phyloP scores from a whole-genome alignment of 129 eudicot genomes.

The Escallonia rubra region DNA sequence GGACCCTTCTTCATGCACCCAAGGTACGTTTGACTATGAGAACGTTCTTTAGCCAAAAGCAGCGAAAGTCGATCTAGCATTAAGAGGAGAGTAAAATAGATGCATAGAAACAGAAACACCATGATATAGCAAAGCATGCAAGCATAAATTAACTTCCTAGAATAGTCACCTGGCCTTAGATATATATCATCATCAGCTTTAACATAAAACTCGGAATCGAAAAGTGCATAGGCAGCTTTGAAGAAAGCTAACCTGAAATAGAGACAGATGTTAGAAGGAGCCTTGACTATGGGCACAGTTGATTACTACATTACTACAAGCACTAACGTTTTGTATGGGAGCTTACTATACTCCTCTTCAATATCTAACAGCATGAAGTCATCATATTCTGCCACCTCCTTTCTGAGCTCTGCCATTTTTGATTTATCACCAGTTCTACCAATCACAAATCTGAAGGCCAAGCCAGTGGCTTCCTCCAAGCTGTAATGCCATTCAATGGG shows the following conservation, averaged over 20 bases:
- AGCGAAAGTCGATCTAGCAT: constrained; percentile 84
- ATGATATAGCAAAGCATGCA: background rate
- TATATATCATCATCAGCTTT: constrained; percentile 96
- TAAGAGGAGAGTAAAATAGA: constrained; percentile 17
- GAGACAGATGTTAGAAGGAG: constrained; percentile 14
- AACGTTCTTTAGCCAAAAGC: constrained; percentile 84
- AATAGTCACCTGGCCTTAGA: constrained; percentile 68
- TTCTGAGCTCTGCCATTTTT: constrained; percentile 66
- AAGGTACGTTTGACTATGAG: constrained; percentile 75
- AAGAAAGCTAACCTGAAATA: constrained; percentile 77
- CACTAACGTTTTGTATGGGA: constrained; percentile 97
- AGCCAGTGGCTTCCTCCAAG: constrained; percentile 93
- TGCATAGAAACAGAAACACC: background rate
- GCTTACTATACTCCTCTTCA: constrained; percentile 94
- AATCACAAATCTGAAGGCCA: constrained; percentile 76
- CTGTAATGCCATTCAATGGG: constrained; percentile 33
- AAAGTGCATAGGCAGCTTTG: constrained; percentile 95
- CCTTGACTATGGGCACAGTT: constrained; percentile 5
- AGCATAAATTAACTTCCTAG: background rate
- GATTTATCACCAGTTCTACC: constrained; percentile 62
- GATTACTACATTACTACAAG: constrained; percentile 12
- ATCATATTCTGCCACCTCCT: constrained; percentile 71
- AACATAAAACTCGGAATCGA: constrained; percentile 83
- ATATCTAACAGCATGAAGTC: constrained; percentile 85
- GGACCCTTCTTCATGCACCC: constrained; percentile 99